Evolutionary conservation across 441 rosid species (phyloP), one percentile per base, ranked within the genome.

Genomic region (Geranium incanum): DNA sequence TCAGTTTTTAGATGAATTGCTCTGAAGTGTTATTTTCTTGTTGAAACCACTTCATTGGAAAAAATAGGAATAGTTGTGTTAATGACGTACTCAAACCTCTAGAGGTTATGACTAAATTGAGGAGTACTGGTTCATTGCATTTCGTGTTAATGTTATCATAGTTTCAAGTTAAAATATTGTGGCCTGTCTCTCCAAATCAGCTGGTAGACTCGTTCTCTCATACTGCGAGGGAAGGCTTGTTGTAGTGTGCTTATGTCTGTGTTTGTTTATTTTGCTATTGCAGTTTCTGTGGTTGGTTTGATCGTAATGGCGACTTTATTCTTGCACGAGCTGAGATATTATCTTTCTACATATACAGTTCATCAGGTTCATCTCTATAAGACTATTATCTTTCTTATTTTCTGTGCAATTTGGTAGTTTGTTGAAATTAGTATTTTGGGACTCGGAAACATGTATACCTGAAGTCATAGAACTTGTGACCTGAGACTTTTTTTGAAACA

Each of bases 271-370:
- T 48, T 48, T 48, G 15, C 57, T 48, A 48, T 12, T 48, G 57
- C 57, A 48, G 57, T 48, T 15, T 48, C 57, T n/a, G 5, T 48
- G n/a, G 57, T 48, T 48, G 57, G 57, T 48, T 48, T 48, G 57
- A 4, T 48, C 15, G n/a, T 48, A 48, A 92, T 95, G 98, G 98
- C 86, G 45, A 79, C 91, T 19, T 80, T 95, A 83, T 95, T 95
- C 86, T 68, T 87, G 82, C 98, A 91, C 55, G 99, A 95, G 87
- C 91, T 92, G 66, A 76, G 84, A 55, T 95, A 88, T 82, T 92
- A 88, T 84, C 82, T 95, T 39, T 75, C 87, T 39, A 88, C 91
- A 0, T 88, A 88, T 70, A 89, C 95, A 0, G 91, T 92, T 67
- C 97, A 95, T 79, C 90, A 95, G 99, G 98, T 95, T 62, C 60